Evolutionary conservation across 2,329 filamentous ascomycete genomes (phyloP).

Genomic region (Emergomyces africanus): DNA sequence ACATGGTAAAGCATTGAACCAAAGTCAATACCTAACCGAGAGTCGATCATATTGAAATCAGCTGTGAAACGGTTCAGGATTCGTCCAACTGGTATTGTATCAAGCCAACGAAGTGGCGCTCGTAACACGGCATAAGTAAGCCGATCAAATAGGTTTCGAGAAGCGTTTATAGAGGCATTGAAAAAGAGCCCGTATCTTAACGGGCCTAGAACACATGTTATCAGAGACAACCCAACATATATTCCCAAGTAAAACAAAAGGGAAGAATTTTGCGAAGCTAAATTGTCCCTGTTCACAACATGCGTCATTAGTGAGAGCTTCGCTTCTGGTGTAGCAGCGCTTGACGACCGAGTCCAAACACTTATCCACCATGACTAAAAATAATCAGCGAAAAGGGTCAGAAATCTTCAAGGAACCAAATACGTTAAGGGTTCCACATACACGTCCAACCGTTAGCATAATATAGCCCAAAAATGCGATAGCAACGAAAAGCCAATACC

Average conservation of each 20-base stretch:
- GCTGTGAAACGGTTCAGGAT: conserved; percentile 67
- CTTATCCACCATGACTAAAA: conserved; percentile 36
- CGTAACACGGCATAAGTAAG: conserved; percentile 56
- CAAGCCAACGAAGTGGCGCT: conserved; percentile 65
- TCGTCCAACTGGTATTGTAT: conserved; percentile 64
- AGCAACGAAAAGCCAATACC: conserved; percentile 46
- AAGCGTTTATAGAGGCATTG: conserved; percentile 53
- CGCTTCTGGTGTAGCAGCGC: conserved; percentile 5
- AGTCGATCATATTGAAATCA: conserved; percentile 65
- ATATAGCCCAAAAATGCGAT: conserved; percentile 45
- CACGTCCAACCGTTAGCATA: conserved; percentile 39
- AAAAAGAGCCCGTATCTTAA: conserved; percentile 52
- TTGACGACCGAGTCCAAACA: conserved; percentile 31
- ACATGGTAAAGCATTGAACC: conserved; percentile 47
- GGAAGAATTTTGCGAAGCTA: conserved; percentile 12
- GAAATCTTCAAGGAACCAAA: background rate
- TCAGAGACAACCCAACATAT: conserved; percentile 50
- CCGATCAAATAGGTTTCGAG: conserved; percentile 52
- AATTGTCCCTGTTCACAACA: conserved; percentile 1
- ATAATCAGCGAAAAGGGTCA: background rate
- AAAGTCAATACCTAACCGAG: conserved; percentile 50
- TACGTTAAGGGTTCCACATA: conserved; percentile 17
- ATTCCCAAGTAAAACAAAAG: conserved; percentile 54
- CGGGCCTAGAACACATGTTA: conserved; percentile 47
- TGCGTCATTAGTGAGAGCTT: conserved; percentile 9